Conservation (phyloP, 768 basidiomycete species). For the Amanita fuliginea region DNA sequence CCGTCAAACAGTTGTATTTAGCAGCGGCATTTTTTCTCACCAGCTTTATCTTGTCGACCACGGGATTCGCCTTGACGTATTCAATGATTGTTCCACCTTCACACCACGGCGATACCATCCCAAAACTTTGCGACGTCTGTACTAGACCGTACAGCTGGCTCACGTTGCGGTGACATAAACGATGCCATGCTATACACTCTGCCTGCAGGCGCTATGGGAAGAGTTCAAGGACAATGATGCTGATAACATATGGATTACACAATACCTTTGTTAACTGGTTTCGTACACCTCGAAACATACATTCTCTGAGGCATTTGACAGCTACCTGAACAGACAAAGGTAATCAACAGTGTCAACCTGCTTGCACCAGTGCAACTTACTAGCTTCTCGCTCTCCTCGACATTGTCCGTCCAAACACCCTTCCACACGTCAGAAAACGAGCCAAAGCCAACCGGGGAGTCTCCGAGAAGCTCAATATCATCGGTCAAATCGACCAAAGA, state of each 20-base stretch:
- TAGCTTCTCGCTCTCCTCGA: constrained; percentile 22
- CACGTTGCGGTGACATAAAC: constrained; percentile 43
- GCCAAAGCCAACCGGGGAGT: constrained; percentile 38
- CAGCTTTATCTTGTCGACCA: neutral
- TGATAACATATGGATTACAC: neutral
- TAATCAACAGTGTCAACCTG: neutral
- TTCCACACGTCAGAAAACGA: constrained; percentile 57
- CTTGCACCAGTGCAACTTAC: constrained; percentile 13
- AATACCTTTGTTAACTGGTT: constrained; percentile 38
- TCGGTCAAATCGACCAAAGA: constrained; percentile 45
- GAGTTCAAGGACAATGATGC: neutral
- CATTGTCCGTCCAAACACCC: constrained; percentile 39
- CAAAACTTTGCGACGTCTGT: constrained; percentile 38
- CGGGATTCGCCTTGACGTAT: constrained; percentile 26
- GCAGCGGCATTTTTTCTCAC: too few relatives aligned
- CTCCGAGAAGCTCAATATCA: constrained; percentile 35
- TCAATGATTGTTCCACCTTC: constrained; percentile 44
- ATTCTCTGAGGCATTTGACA: constrained; percentile 42
- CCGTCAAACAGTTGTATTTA: neutral
- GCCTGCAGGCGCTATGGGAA: constrained; percentile 38
- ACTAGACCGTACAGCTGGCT: constrained; percentile 45
- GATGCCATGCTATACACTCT: constrained; percentile 48
- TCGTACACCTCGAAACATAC: constrained; percentile 37
- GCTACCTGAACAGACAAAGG: constrained; percentile 31
- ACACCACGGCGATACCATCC: constrained; percentile 61